Conservation (phyloP, 192 early-diverging fungal genomes). For the Ambispora gerdemannii region DNA sequence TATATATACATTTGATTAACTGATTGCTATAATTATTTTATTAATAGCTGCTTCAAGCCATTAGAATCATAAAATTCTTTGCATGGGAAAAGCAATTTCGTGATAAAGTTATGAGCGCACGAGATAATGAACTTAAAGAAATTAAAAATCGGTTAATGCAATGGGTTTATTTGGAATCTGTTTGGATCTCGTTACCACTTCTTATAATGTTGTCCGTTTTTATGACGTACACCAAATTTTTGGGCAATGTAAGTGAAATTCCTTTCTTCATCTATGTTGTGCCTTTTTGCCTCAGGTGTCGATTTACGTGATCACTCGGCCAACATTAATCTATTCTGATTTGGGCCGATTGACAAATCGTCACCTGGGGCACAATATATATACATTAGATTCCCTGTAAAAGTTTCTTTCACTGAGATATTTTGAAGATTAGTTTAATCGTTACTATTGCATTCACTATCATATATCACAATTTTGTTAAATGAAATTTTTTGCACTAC, state of each 20-base stretch:
- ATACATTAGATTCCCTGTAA: no score
- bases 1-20: neutral
- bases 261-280: neutral
- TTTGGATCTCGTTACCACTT: constrained; percentile 59
- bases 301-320: no score
- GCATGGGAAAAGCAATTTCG: constrained; percentile 80
- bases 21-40: neutral
- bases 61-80: constrained; percentile 92
- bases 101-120: constrained; percentile 58
- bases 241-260: constrained; percentile 46
- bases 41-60: constrained; percentile 63
- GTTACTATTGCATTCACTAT: no score
- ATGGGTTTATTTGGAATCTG: constrained; percentile 55
- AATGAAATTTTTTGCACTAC: no score
- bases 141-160: constrained; percentile 50
- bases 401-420: no score
- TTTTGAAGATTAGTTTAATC: no score
- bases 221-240: constrained; percentile 56
- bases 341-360: no score
- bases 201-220: constrained; percentile 60
- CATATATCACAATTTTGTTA: no score
- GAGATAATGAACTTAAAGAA: constrained; percentile 61
- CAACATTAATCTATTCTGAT: no score
- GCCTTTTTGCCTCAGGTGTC: neutral
- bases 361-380: no score